These are phyloP conservation scores for Monilinia polystroma DNA, from an alignment of 2,329 filamentous ascomycete genomes.

Conservation along the genomic window DNA sequence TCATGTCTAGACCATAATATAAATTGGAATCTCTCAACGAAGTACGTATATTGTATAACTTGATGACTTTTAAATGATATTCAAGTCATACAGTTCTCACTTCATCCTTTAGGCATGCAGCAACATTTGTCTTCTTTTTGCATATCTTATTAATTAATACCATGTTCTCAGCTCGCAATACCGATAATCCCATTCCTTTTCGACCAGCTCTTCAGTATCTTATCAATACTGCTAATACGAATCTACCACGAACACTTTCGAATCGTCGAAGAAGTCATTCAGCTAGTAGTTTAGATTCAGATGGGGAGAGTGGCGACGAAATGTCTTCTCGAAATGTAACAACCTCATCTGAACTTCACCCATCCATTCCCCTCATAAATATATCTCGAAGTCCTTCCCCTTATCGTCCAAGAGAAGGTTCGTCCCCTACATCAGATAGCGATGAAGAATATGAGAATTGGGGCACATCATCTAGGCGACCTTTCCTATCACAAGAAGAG, in stretches of 20 bases:
- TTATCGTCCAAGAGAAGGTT: slow-evolving; percentile 46
- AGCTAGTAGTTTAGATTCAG: slow-evolving; percentile 35
- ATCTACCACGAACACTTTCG: slow-evolving; percentile 25
- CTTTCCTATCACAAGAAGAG: slow-evolving; percentile 36
- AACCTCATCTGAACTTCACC: slow-evolving; percentile 30
- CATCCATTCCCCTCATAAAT: slow-evolving; percentile 46
- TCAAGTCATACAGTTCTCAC: neutral
- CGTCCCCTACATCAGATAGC: slow-evolving; percentile 42
- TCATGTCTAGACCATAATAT: neutral
- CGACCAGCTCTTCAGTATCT: slow-evolving; percentile 44
- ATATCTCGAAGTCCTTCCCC: slow-evolving; percentile 47
- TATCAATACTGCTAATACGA: slow-evolving; percentile 26
- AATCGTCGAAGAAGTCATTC: slow-evolving; percentile 33
- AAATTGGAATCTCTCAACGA: neutral
- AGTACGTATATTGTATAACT: neutral
- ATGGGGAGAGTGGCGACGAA: slow-evolving; percentile 29
- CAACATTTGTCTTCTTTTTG: slow-evolving; percentile 8
- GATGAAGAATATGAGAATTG: slow-evolving; percentile 46
- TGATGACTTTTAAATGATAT: neutral
- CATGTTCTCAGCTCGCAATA: slow-evolving; percentile 38
- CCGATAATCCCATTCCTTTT: slow-evolving; percentile 40
- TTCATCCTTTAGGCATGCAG: slow-evolving; percentile 20
- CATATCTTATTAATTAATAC: slow-evolving; percentile 14
- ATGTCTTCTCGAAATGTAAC: slow-evolving; percentile 33
- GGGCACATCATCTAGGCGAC: slow-evolving; percentile 41